Percentiles rank a stretch among this genome's conserved stretches.
Conservation (phyloP, 805 yeast species). For the Myxozyma monticola region DNA sequence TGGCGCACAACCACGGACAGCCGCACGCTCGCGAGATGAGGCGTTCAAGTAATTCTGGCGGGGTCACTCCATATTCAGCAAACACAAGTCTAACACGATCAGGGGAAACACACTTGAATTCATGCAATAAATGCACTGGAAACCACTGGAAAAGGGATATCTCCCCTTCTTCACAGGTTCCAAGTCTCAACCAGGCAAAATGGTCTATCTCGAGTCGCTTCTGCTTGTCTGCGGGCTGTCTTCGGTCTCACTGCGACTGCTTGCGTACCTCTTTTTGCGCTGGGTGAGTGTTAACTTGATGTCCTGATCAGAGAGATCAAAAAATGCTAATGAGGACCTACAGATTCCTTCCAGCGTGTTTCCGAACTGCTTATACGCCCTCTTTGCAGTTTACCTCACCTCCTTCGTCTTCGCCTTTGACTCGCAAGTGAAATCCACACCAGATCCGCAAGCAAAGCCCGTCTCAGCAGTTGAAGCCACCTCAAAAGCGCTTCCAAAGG, state of each 20-base stretch:
- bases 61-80: no score
- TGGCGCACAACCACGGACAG: no score
- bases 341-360: slow-evolving; percentile 21
- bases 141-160: no score
- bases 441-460: not conserved
- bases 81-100: no score
- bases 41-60: no score
- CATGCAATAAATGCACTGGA: no score
- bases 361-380: slow-evolving; percentile 12
- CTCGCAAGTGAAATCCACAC: not conserved
- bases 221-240: slow-evolving; percentile 10
- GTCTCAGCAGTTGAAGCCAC: not conserved
- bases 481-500: no score
- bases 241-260: slow-evolving; percentile 7
- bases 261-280: slow-evolving; percentile 21
- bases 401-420: slow-evolving; percentile 9
- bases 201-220: no score
- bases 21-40: no score
- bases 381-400: slow-evolving; percentile 7
- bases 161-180: no score
- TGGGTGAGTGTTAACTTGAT: slow-evolving; percentile 13
- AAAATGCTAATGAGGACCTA: not conserved
- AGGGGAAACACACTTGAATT: no score
- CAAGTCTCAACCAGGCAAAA: no score
- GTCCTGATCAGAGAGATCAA: not conserved